phyloP scores from a whole-genome alignment of 768 basidiomycete genomes.

The Coprinopsis strossmayeri region DNA sequence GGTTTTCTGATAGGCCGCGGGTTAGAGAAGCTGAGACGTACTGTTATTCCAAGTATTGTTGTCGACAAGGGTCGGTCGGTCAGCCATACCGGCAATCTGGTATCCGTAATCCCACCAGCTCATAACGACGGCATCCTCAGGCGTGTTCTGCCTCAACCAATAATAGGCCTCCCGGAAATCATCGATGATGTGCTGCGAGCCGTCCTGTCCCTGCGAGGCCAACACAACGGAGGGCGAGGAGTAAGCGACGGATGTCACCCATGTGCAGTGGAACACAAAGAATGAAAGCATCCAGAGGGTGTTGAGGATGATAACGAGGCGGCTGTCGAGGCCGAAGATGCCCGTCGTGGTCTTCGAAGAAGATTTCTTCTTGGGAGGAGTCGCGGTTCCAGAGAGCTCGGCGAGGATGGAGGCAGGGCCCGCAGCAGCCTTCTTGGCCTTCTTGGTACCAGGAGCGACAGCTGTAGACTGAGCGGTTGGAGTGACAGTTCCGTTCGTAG shows the following conservation, averaged over 20 bases:
- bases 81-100: conserved; percentile 99
- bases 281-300: conserved; percentile 72
- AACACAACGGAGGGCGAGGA: conserved; percentile 97
- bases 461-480: too few relatives aligned
- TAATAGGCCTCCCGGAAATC: conserved; percentile 99
- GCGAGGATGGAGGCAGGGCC: conserved; percentile 26
- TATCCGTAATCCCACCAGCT: conserved; percentile 99
- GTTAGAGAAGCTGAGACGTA: conserved; percentile 31
- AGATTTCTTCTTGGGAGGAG: conserved; percentile 26
- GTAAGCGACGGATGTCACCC: conserved; percentile 91
- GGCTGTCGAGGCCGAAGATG: conserved; percentile 81
- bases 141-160: conserved; percentile 95
- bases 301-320: conserved; percentile 68
- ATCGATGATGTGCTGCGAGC: conserved; percentile 91
- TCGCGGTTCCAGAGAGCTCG: conserved; percentile 35
- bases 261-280: conserved; percentile 96
- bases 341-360: conserved; percentile 40
- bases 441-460: conserved; percentile 37
- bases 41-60: conserved; percentile 99
- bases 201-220: conserved; percentile 72
- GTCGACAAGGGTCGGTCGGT: conserved; percentile 92
- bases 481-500: conserved; percentile 20
- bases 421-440: conserved; percentile 46
- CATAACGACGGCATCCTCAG: conserved; percentile 90
- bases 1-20: background rate